Evolutionary conservation across 2,329 filamentous ascomycete species (phyloP), one percentile per base, ranked within the genome.

Genomic region (Aureobasidium sp.): DNA sequence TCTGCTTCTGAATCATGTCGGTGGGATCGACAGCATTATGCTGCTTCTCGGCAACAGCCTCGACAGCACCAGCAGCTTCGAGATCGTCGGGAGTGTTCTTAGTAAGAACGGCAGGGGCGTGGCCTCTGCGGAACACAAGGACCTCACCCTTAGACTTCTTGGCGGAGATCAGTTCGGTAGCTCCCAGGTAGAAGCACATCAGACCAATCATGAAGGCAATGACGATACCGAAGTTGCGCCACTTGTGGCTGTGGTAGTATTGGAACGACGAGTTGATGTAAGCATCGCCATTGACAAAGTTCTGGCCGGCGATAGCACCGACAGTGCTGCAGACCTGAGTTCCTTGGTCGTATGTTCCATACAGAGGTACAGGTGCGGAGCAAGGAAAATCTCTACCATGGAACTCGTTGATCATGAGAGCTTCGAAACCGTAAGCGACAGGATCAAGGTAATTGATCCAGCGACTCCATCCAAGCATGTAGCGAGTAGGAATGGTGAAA

Each of bases 371-470:
- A 40, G 75, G 78, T 3, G 58, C 64, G 0, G 68, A 69, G 65
- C 81, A 85, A 1, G 59, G 50, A 70, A 87, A 94, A 0, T 83
- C 65, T 17, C 86, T 83, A 63, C 78, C 76, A 67, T 85, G 73
- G 68, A 96, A 96, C 73, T 96, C 91, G 58, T 64, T 64, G 65
- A 89, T 82, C 81, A 93, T 87, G 29, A 95, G 79, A 0, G 85
- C 79, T 72, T 95, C 90, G 69, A 95, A 96, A 0, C 85, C 85
- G 66, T 95, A 95, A 1, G 84, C 85, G 12, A 95, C 81, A 2
- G 90, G 89, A 64, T 95, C 86, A 42, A 94, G 77, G 70, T 90
- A 91, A 70, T 87, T 88, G 64, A 94, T 83, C 90, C 90, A 94
- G 64, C 85, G 81, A 68, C 88, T 88, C 90, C 90, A 96, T 1